Conservation (phyloP, 345 rosid genomes). For the Punica granatum region DNA sequence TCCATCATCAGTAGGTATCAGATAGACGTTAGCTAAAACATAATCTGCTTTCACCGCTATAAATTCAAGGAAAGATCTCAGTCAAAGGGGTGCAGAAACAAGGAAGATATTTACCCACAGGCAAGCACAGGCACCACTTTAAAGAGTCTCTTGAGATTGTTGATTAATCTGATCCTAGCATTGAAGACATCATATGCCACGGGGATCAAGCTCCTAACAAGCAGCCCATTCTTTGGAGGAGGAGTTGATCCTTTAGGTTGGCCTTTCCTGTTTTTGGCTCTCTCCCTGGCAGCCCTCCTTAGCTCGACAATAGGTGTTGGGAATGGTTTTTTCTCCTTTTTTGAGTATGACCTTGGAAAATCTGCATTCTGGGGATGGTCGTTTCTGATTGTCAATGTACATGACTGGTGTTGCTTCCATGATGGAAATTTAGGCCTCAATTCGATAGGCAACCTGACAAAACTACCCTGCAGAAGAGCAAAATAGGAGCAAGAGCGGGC, state of each 20-base stretch:
- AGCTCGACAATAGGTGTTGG: slow-evolving; percentile 71
- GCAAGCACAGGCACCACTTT: slow-evolving; percentile 84
- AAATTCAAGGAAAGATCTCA: neutral
- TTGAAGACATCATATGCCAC: slow-evolving; percentile 67
- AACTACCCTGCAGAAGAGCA: slow-evolving; percentile 29
- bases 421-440: slow-evolving; percentile 19
- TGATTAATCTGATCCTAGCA: slow-evolving; percentile 60
- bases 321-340: slow-evolving; percentile 87
- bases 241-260: slow-evolving; percentile 49
- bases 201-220: slow-evolving; percentile 58
- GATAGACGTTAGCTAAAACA: neutral
- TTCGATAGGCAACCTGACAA: slow-evolving; percentile 21
- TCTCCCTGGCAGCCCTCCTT: slow-evolving; percentile 89
- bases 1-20: neutral
- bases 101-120: slow-evolving; percentile 55
- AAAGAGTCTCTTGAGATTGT: slow-evolving; percentile 71
- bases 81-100: neutral
- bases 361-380: slow-evolving; percentile 84
- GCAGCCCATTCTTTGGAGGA: slow-evolving; percentile 77
- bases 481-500: neutral
- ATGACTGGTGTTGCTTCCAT: slow-evolving; percentile 23
- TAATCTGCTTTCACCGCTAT: neutral
- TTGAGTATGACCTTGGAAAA: slow-evolving; percentile 58
- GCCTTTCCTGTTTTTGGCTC: slow-evolving; percentile 61
- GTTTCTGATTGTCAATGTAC: slow-evolving; percentile 30